Conservation (phyloP, 352 stramenopile species). For the Phytophthora pisi region DNA sequence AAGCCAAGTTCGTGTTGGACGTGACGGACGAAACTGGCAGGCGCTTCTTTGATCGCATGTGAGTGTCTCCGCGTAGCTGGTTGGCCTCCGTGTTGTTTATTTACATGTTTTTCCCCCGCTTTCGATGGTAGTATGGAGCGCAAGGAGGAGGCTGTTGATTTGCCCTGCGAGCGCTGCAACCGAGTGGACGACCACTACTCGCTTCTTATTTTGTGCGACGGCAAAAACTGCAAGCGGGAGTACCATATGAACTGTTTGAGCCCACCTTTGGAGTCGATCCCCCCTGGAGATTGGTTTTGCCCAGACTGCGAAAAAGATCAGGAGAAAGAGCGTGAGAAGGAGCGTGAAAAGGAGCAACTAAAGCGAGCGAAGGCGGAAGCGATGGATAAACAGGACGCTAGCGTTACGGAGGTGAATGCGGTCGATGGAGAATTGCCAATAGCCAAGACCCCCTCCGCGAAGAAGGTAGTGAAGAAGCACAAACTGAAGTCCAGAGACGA, state of each 20-base stretch:
- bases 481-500: slow-evolving; percentile 64
- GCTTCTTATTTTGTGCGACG: slow-evolving; percentile 85
- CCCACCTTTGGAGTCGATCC: slow-evolving; percentile 66
- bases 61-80: slow-evolving; percentile 22
- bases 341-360: slow-evolving; percentile 47
- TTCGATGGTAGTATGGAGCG: slow-evolving; percentile 63
- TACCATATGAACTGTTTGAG: slow-evolving; percentile 88
- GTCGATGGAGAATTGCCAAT: slow-evolving; percentile 15
- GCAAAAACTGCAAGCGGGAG: slow-evolving; percentile 79
- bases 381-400: slow-evolving; percentile 27
- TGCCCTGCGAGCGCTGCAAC: slow-evolving; percentile 85
- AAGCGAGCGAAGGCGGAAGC: slow-evolving; percentile 35
- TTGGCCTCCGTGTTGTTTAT: neutral
- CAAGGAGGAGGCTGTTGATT: slow-evolving; percentile 64
- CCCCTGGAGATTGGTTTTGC: slow-evolving; percentile 81
- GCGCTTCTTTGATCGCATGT: slow-evolving; percentile 86
- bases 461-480: slow-evolving; percentile 58
- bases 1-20: slow-evolving; percentile 72
- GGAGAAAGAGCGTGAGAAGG: slow-evolving; percentile 44
- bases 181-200: slow-evolving; percentile 84
- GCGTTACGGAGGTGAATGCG: slow-evolving; percentile 22
- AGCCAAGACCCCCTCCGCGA: slow-evolving; percentile 26
- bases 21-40: slow-evolving; percentile 56
- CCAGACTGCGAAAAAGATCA: slow-evolving; percentile 64
- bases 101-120: slow-evolving; percentile 5